Conservation (phyloP, 1,139 yeast species). For the Ogataea hybrid region DNA sequence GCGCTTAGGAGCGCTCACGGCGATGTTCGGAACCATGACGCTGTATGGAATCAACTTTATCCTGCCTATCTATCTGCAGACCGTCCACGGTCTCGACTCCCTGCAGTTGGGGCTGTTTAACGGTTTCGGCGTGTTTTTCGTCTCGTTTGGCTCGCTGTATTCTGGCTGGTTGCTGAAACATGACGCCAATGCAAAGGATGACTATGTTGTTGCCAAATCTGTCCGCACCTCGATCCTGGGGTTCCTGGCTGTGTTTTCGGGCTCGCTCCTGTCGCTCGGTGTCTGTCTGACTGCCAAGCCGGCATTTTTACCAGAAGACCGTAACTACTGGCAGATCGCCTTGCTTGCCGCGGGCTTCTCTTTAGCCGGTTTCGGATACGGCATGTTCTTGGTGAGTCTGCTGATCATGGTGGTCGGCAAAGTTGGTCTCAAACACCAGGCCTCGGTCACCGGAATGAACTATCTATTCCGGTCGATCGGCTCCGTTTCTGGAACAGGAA, state of each 20-base stretch:
- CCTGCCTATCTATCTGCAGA: constrained; percentile 41
- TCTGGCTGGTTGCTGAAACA: constrained; percentile 52
- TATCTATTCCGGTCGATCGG: constrained; percentile 48
- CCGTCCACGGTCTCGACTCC: constrained; percentile 59
- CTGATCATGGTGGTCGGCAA: constrained; percentile 44
- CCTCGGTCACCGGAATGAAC: constrained; percentile 42
- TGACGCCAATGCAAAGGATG: constrained; percentile 52
- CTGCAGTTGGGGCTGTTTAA: constrained; percentile 45
- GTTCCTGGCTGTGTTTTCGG: constrained; percentile 27
- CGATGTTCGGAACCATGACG: constrained; percentile 51
- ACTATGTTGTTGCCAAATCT: constrained; percentile 55
- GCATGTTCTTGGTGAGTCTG: constrained; percentile 42
- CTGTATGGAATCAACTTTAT: constrained; percentile 29
- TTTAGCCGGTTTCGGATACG: constrained; percentile 41
- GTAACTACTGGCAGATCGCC: constrained; percentile 24
- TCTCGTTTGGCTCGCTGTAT: constrained; percentile 58
- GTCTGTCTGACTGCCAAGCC: constrained; percentile 24
- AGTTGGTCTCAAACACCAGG: constrained; percentile 38
- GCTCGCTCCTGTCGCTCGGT: constrained; percentile 24
- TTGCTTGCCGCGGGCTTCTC: constrained; percentile 38
- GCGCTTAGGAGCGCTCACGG: constrained; percentile 44
- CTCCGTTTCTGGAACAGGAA: constrained; percentile 45
- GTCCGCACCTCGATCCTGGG: constrained; percentile 37
- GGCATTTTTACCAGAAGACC: constrained; percentile 15
- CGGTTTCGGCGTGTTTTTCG: constrained; percentile 44